These are phyloP conservation scores for Cymbopogon flexuosus DNA, from an alignment of 202 grass and related monocot genomes.

Conservation along the genomic window DNA sequence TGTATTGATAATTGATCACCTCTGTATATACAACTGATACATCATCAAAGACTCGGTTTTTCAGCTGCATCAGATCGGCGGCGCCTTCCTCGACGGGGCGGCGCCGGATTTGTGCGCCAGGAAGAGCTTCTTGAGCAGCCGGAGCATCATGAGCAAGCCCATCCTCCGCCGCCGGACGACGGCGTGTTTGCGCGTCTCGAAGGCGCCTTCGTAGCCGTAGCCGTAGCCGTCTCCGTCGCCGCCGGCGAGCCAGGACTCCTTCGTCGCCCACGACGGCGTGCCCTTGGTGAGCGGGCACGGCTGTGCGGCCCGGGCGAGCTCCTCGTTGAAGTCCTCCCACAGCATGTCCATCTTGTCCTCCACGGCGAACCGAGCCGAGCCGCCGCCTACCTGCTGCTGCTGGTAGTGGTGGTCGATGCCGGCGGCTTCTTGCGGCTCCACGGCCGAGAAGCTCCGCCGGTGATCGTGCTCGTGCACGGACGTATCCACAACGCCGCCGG, in stretches of 20 bases:
- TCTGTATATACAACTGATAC: slow-evolving; percentile 34
- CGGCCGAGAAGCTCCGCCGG: slow-evolving; percentile 39
- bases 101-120: slow-evolving; percentile 34
- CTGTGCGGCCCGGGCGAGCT: slow-evolving; percentile 36
- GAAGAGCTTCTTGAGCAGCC: slow-evolving; percentile 85
- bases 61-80: slow-evolving; percentile 23
- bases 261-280: slow-evolving; percentile 12
- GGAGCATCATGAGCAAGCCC: slow-evolving; percentile 66
- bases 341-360: slow-evolving; percentile 92
- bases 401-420: neutral
- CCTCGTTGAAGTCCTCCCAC: slow-evolving; percentile 95
- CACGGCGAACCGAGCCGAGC: slow-evolving; percentile 24
- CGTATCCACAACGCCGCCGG: neutral
- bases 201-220: neutral
- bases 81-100: slow-evolving; percentile 27
- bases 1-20: slow-evolving; percentile 11
- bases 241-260: slow-evolving; percentile 2
- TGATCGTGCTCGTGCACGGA: slow-evolving; percentile 4
- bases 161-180: slow-evolving; percentile 48
- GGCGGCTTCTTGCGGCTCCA: slow-evolving; percentile 4
- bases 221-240: neutral
- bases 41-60: neutral
- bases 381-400: too few relatives aligned
- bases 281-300: slow-evolving; percentile 39
- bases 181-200: slow-evolving; percentile 21